A percentile compares a stretch with the other conserved stretches of the same genome.
Conservation (phyloP, 768 basidiomycete species). For the Boletus sensibilis region DNA sequence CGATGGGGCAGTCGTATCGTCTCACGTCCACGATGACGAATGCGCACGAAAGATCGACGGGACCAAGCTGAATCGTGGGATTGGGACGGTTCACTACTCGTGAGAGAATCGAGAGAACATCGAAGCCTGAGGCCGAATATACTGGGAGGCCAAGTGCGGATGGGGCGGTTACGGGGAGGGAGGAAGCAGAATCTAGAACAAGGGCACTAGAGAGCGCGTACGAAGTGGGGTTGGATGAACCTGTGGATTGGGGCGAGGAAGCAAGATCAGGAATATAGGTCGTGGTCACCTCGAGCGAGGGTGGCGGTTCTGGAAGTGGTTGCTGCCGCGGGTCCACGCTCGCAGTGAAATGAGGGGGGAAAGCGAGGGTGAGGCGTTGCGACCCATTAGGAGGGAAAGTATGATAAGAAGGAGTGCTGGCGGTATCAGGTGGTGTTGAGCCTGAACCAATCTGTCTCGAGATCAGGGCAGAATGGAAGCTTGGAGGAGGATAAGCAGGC, state of each 20-base stretch:
- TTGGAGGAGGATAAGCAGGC: slow-evolving; percentile 16
- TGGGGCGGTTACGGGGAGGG: slow-evolving; percentile 24
- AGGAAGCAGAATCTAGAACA: neutral
- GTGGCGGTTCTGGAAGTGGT: slow-evolving; percentile 2
- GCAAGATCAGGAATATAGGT: slow-evolving; percentile 6
- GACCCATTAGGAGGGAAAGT: neutral
- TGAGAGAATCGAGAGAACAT: slow-evolving; percentile 78
- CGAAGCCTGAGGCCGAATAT: slow-evolving; percentile 91
- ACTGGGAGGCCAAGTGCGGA: slow-evolving; percentile 50
- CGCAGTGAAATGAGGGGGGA: neutral
- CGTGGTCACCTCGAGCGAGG: slow-evolving; percentile 1
- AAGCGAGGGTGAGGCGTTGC: neutral
- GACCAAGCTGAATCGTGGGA: slow-evolving; percentile 77
- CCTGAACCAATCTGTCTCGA: slow-evolving; percentile 14
- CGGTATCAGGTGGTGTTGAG: neutral
- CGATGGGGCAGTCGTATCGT: slow-evolving; percentile 79
- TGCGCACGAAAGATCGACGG: slow-evolving; percentile 89
- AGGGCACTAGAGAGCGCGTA: slow-evolving; percentile 4
- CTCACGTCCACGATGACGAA: slow-evolving; percentile 89
- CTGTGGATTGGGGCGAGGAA: neutral
- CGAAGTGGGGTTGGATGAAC: slow-evolving; percentile 5
- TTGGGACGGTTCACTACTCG: slow-evolving; percentile 72
- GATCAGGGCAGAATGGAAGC: slow-evolving; percentile 23
- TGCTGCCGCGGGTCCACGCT: slow-evolving; percentile 7
- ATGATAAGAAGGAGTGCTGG: neutral